Base-by-base conservation (phyloP, 495 filamentous ascomycete genomes). In the Tetracladium marchalianum region DNA sequence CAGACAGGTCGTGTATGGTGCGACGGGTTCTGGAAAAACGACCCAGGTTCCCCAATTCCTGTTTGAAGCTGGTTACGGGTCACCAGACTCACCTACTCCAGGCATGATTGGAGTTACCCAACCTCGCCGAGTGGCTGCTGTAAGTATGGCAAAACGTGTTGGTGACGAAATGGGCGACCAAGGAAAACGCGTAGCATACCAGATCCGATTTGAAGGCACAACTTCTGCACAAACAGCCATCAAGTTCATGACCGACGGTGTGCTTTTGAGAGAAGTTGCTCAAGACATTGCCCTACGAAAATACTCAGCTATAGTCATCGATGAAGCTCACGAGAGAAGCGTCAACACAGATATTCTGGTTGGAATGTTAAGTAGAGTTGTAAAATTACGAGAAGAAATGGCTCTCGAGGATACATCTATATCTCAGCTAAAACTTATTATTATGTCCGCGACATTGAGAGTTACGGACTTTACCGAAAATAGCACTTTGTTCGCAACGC, bases 161-260 rank as follows among this genome's bases (percentile, higher is more conserved):
- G 76, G 75, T 7, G 78, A 87, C 52, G 92, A 98, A 62, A 59
- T 98, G 39, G 88, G 87, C 2, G 71, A 83, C 27, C 62, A 71
- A 36, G 76, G 81, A 5, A 74, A 81, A 17, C 55, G 62, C 35
- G 87, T 97, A 13, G 84, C 87, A 5, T 94, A 97, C 61, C 90
- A 95, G 57, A 95, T 99, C 54, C 82, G 93, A 24, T 97, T 95
- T 54, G 93, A 99, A 51, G 84, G 81, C 31, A 88, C 80, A 1
- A 81, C 82, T 1, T 77, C 77, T n/a, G 73, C 77, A 35, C 82
- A 90, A 48, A 99, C 93, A 0, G 83, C 89, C 1, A 81, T 97
- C 60, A 99, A 99, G 62, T 99, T 97, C 65, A 96, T 99, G 88
- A 99, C 93, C 0, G 93, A 99, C 61, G 93, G 93, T 70, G 87